Evolutionary conservation across 78 protist genomes (phyloP), one percentile per base, ranked within the genome.

Genomic region (Cavenderia fasciculata): DNA sequence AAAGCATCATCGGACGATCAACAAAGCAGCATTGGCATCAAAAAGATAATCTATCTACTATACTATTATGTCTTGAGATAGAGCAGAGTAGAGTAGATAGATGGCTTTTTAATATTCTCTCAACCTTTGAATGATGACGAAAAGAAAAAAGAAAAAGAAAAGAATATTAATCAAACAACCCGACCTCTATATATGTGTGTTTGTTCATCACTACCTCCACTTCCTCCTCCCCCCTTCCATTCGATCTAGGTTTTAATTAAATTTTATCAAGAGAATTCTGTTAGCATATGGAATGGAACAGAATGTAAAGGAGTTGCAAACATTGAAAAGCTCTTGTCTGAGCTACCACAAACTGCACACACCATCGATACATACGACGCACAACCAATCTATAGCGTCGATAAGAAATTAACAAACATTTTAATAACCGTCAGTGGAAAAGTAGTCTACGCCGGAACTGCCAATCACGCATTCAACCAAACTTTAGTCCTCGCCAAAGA

Each of bases 281-380:
- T 82, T 23, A 59, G 65, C 6, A 41, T 68, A n/a, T 82, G 90
- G 90, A 82, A 82, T 68, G 90, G 90, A 4, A 82, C 90, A 57
- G 90, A 82, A 68, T 56, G 73, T 33, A 65, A 47, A 82, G 90
- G 90, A n/a, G 1, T 59, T 11, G 49, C 41, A 43, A 27, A 44
- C 7, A 82, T 82, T 23, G 71, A 61, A 19, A 56, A 69, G 21
- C 18, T 82, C 38, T 82, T 62, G 27, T 21, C 56, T 31, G 72
- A 82, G 25, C 38, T 69, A 12, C 90, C 90, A 23, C 3, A 31
- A 21, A 66, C 90, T 18, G 33, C 2, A 21, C 90, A 82, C 14
- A 59, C n/a, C 16, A 46, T 82, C 18, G 90, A 82, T 31, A 12
- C 43, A 14, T 82, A 51, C 44, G 90, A 82, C 27, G 61, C 63